phyloP scores from a whole-genome alignment of 495 filamentous ascomycete genomes.

The Aspergillus asperescens region DNA sequence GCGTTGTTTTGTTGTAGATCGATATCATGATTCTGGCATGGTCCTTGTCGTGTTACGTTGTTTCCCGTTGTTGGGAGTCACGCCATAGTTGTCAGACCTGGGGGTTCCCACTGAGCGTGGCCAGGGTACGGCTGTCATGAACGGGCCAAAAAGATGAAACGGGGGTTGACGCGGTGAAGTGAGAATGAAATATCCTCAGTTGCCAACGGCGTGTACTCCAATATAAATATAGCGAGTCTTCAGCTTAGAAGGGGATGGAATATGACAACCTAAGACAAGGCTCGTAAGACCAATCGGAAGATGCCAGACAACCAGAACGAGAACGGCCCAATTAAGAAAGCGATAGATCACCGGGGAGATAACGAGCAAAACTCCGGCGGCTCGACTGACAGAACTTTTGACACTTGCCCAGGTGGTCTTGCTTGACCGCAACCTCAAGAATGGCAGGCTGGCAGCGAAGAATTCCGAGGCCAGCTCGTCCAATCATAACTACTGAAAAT shows the following conservation, averaged over 20 bases:
- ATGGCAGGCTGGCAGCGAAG: slow-evolving; percentile 8
- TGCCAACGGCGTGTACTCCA: too few species aligned
- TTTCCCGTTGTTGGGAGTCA: not conserved
- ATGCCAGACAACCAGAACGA: not conserved
- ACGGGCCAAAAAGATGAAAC: too few species aligned
- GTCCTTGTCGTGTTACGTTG: not conserved
- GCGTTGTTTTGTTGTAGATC: slow-evolving; percentile 3
- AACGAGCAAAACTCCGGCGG: slow-evolving; percentile 12
- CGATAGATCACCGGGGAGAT: slow-evolving; percentile 22
- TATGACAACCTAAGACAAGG: not conserved
- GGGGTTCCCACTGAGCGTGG: not conserved
- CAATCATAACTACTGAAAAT: slow-evolving; percentile 24
- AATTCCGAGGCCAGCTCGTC: slow-evolving; percentile 5
- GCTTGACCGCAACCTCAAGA: too few species aligned
- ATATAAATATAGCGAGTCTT: too few species aligned
- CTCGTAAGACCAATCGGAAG: slow-evolving; percentile 5
- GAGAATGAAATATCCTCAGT: too few species aligned
- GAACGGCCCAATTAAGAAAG: slow-evolving; percentile 10
- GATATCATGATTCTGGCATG: slow-evolving; percentile 8
- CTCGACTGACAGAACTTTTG: not conserved
- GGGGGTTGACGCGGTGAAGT: too few species aligned
- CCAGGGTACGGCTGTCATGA: not conserved
- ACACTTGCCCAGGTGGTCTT: not conserved
- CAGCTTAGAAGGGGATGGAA: too few species aligned
- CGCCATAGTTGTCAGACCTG: slow-evolving; percentile 6